Evolutionary conservation across 2,329 filamentous ascomycete species (phyloP).

Genomic region (Colletotrichum theobromicola): DNA sequence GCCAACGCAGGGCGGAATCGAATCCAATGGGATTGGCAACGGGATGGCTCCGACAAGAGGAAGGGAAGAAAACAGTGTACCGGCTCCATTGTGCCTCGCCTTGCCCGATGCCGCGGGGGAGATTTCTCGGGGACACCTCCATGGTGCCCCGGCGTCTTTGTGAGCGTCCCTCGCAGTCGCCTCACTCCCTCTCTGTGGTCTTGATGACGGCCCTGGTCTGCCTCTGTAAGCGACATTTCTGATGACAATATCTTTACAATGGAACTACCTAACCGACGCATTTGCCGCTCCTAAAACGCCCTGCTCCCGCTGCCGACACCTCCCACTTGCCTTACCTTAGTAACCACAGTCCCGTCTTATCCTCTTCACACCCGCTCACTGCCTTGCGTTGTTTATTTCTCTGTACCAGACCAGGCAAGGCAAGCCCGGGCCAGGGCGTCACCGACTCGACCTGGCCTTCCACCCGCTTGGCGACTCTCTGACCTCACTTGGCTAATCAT

Average conservation of each 20-base stretch:
- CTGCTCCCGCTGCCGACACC: not conserved
- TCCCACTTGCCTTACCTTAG: not conserved
- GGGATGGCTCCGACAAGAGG: not conserved
- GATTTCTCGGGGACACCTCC: conserved; percentile 13
- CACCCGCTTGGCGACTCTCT: not conserved
- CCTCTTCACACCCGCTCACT: not conserved
- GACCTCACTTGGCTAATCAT: not conserved
- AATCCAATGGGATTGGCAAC: not conserved
- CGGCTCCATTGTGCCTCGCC: not conserved
- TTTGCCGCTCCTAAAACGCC: not conserved
- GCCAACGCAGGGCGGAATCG: not conserved
- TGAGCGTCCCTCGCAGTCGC: not conserved
- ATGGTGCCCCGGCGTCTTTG: not conserved
- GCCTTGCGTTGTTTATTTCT: not conserved
- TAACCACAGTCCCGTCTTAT: not conserved
- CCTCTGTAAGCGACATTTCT: not conserved
- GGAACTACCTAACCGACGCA: not conserved
- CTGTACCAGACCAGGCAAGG: not conserved
- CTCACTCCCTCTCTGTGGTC: not conserved
- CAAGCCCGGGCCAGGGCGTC: not conserved
- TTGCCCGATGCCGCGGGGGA: not conserved
- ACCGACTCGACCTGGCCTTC: not conserved
- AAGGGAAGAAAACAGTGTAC: not conserved
- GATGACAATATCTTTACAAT: not conserved
- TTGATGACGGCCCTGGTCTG: not conserved